Percentiles rank a stretch among this genome's conserved stretches.
Evolutionary conservation across 2,329 filamentous ascomycete genomes (phyloP).

Genomic region (Blastomyces parvus): DNA sequence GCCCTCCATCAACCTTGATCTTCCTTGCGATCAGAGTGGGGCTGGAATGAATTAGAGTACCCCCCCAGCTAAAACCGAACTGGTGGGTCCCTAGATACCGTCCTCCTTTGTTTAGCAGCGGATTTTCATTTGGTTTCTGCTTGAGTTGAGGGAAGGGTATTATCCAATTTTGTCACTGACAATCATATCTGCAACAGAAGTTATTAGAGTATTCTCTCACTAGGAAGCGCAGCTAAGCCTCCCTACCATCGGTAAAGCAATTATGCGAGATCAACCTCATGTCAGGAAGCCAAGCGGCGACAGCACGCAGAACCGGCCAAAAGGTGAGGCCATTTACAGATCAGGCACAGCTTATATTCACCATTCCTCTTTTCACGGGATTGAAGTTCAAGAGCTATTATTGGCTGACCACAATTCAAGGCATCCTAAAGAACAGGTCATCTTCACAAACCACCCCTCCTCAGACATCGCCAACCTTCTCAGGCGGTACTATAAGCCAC

Average conservation of each 20-base stretch:
- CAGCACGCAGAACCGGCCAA: conserved; percentile 31
- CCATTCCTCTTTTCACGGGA: conserved; percentile 10
- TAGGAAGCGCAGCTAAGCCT: not conserved
- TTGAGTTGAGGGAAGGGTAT: not conserved
- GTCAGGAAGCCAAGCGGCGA: conserved; percentile 22
- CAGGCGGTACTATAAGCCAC: conserved; percentile 30
- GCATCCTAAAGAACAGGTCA: conserved; percentile 87
- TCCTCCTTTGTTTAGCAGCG: not conserved
- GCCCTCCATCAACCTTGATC: not conserved
- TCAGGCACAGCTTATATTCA: not conserved
- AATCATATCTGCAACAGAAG: not conserved
- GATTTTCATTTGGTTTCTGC: not conserved
- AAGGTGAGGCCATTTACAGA: conserved; percentile 25
- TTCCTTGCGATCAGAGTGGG: not conserved
- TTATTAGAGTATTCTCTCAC: not conserved
- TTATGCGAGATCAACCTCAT: conserved; percentile 21
- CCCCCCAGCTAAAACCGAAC: not conserved
- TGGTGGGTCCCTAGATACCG: not conserved
- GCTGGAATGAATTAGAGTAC: not conserved
- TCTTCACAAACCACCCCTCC: conserved; percentile 38
- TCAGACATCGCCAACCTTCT: conserved; percentile 25
- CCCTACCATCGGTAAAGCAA: not conserved
- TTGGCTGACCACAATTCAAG: conserved; percentile 38
- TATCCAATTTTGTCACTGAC: not conserved
- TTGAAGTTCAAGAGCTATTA: conserved; percentile 19